These are phyloP conservation scores for Wickerhamomyces xylosicus DNA, from an alignment of 805 yeast genomes.

Conservation along the genomic window DNA sequence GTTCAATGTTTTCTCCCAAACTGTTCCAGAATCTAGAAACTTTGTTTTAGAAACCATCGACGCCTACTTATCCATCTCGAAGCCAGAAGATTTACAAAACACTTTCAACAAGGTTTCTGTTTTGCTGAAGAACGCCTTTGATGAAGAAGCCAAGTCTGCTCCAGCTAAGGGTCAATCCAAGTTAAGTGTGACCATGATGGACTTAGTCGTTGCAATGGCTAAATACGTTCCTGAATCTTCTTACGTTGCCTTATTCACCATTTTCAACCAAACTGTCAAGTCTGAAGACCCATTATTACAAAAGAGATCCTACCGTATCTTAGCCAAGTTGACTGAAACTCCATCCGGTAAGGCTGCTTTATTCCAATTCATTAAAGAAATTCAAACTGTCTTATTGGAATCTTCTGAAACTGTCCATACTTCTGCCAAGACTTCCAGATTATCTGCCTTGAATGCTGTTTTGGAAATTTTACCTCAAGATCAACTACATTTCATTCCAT, in stretches of 20 bases:
- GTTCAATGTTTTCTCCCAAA: slow-evolving; percentile 88
- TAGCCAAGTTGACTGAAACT: slow-evolving; percentile 60
- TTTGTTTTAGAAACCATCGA: slow-evolving; percentile 82
- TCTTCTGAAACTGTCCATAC: slow-evolving; percentile 49
- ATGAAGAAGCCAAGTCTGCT: slow-evolving; percentile 34
- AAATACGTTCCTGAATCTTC: slow-evolving; percentile 67
- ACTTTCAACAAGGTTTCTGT: slow-evolving; percentile 84
- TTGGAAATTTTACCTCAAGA: slow-evolving; percentile 51
- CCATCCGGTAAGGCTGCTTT: slow-evolving; percentile 53
- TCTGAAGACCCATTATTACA: slow-evolving; percentile 61
- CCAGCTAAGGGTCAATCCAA: slow-evolving; percentile 30
- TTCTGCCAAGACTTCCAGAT: slow-evolving; percentile 74
- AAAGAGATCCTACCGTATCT: slow-evolving; percentile 79
- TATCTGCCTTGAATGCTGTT: slow-evolving; percentile 54
- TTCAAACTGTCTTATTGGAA: slow-evolving; percentile 49
- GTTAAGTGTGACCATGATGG: slow-evolving; percentile 80
- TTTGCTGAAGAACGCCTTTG: slow-evolving; percentile 64
- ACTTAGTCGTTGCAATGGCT: slow-evolving; percentile 77
- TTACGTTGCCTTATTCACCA: slow-evolving; percentile 66
- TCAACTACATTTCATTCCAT: slow-evolving; percentile 70
- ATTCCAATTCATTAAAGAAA: slow-evolving; percentile 38
- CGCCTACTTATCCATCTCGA: slow-evolving; percentile 61
- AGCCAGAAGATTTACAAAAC: slow-evolving; percentile 51
- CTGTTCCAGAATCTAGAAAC: slow-evolving; percentile 74
- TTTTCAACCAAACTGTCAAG: slow-evolving; percentile 59